Percentiles rank a stretch among this genome's conserved stretches.
These are phyloP conservation scores for Ambrosia hybrid DNA, from an alignment of 140 eudicot genomes.

Conservation along the genomic window DNA sequence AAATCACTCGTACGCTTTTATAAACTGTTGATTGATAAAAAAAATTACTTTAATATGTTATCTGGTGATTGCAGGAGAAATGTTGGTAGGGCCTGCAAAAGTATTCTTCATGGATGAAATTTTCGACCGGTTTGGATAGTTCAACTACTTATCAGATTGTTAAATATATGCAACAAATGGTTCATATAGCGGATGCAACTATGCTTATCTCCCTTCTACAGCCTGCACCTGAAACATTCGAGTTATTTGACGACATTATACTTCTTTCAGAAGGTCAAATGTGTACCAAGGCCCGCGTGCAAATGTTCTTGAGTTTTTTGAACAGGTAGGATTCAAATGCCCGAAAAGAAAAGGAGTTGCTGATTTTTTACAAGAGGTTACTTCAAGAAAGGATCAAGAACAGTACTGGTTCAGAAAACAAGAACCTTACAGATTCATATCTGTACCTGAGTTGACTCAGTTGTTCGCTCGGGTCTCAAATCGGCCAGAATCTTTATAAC, in stretches of 20 bases:
- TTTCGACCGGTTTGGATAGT: conserved; percentile 80
- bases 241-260: conserved; percentile 70
- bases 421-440: conserved; percentile 45
- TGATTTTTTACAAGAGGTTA: conserved; percentile 73
- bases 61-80: conserved; percentile 55
- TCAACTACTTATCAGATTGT: conserved; percentile 72
- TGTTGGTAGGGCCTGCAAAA: conserved; percentile 79
- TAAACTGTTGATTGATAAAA: not conserved
- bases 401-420: conserved; percentile 63
- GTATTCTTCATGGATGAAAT: conserved; percentile 75
- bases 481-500: conserved; percentile 33
- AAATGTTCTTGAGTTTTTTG: conserved; percentile 56
- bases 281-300: conserved; percentile 70
- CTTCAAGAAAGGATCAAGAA: conserved; percentile 71
- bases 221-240: conserved; percentile 80
- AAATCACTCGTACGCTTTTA: not conserved
- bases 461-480: conserved; percentile 34
- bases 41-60: not conserved
- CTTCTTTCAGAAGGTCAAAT: conserved; percentile 72
- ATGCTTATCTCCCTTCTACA: conserved; percentile 79
- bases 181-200: conserved; percentile 62
- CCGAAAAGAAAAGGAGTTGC: conserved; percentile 83
- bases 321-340: conserved; percentile 61
- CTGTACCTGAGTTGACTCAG: conserved; percentile 39
- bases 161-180: conserved; percentile 68